These are phyloP conservation scores for Gryganskiella cystojenkinii DNA, from an alignment of 192 early-diverging fungal species.

Conservation along the genomic window DNA sequence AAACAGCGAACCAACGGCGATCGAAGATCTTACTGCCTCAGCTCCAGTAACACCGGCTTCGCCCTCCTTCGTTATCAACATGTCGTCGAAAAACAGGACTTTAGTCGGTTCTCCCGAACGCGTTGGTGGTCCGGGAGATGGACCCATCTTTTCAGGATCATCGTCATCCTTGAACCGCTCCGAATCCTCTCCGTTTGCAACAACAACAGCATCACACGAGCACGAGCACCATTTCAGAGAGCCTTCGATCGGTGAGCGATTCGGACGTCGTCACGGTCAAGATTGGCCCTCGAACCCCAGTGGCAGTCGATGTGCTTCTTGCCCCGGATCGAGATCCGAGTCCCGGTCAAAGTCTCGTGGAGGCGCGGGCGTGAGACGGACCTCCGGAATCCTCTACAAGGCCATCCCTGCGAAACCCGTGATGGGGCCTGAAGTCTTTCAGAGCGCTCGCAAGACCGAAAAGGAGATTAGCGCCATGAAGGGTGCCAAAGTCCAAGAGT, in stretches of 20 bases:
- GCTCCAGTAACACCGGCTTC: not conserved
- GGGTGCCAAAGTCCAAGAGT: conserved; percentile 21
- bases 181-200: too few species aligned
- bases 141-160: not conserved
- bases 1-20: too few species aligned
- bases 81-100: too few species aligned
- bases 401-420: conserved; percentile 24
- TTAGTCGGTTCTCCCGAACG: conserved; percentile 5
- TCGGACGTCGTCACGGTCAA: conserved; percentile 45
- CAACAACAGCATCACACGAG: not conserved
- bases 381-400: conserved; percentile 12
- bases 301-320: conserved; percentile 6
- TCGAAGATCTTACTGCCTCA: not conserved
- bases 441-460: conserved; percentile 21
- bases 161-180: not conserved
- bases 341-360: conserved; percentile 27
- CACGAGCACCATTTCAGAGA: conserved; percentile 16
- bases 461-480: conserved; percentile 18
- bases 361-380: conserved; percentile 5
- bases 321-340: conserved; percentile 3
- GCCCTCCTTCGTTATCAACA: too few species aligned
- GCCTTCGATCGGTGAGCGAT: conserved; percentile 33
- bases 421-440: conserved; percentile 16
- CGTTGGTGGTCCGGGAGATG: not conserved
- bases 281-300: conserved; percentile 20